Percentiles rank a stretch among this genome's conserved stretches.
phyloP scores from a whole-genome alignment of 257 asterid genomes.

The Petrea volubilis region DNA sequence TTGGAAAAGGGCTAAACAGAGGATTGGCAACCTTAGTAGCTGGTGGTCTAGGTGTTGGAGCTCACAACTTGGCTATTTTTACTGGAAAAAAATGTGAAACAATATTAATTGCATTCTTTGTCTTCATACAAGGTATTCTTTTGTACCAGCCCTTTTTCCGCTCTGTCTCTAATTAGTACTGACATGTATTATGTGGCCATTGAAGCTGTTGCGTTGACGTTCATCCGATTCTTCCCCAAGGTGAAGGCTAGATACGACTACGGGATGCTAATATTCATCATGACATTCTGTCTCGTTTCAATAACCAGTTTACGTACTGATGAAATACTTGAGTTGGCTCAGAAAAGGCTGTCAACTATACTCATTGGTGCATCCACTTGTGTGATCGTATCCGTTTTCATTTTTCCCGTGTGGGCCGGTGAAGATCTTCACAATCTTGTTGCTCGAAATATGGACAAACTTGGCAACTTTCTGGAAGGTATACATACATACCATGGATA shows the following conservation, averaged over 20 bases:
- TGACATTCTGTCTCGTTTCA: conserved; percentile 70
- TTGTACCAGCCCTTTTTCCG: too few relatives aligned
- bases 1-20: conserved; percentile 75
- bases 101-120: conserved; percentile 58
- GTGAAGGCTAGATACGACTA: conserved; percentile 88
- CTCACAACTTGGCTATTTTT: conserved; percentile 56
- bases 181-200: not conserved
- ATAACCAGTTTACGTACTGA: conserved; percentile 55
- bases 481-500: not conserved
- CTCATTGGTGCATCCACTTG: conserved; percentile 64
- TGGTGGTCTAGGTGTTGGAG: conserved; percentile 74
- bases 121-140: conserved; percentile 64
- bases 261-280: conserved; percentile 66
- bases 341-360: conserved; percentile 55
- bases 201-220: conserved; percentile 71
- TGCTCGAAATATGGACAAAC: conserved; percentile 49
- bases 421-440: conserved; percentile 71
- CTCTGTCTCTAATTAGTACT: not conserved
- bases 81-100: conserved; percentile 67
- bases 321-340: conserved; percentile 57
- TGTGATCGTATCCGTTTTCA: conserved; percentile 50
- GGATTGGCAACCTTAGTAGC: conserved; percentile 71
- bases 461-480: conserved; percentile 70
- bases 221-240: conserved; percentile 61
- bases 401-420: conserved; percentile 84